Conservation (phyloP, 2,329 filamentous ascomycete species). For the Kalmusia sp. region DNA sequence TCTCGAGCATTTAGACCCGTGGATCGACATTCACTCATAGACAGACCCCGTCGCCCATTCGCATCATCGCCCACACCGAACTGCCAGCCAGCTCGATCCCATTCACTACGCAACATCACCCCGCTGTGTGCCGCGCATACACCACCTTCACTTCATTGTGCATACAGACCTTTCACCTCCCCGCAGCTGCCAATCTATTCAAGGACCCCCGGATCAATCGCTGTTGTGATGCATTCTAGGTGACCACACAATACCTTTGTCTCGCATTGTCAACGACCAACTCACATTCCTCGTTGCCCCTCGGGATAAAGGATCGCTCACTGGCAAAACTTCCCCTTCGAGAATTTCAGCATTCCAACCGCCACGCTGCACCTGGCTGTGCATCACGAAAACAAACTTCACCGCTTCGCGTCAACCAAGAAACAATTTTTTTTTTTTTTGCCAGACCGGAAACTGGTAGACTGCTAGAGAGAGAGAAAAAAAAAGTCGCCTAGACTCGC, state of each 20-base stretch:
- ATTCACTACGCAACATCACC: neutral
- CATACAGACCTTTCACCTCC: neutral
- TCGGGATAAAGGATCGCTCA: slow-evolving; percentile 25
- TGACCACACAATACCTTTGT: slow-evolving; percentile 30
- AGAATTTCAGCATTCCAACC: slow-evolving; percentile 5
- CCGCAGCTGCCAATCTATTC: neutral
- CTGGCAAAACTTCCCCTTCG: slow-evolving; percentile 2
- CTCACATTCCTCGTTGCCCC: slow-evolving; percentile 16
- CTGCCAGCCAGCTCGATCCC: slow-evolving; percentile 1
- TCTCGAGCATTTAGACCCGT: neutral
- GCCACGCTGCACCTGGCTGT: slow-evolving; percentile 14
- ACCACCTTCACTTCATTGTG: slow-evolving; percentile 7
- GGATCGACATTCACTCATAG: slow-evolving; percentile 3
- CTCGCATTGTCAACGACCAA: slow-evolving; percentile 30
- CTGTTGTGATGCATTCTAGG: slow-evolving; percentile 39
- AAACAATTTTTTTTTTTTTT: neutral
- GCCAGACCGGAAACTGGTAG: too few relatives aligned
- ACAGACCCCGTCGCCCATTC: neutral
- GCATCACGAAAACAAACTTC: slow-evolving; percentile 5
- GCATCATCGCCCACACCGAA: neutral
- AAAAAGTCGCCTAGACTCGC: neutral
- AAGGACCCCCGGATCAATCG: slow-evolving; percentile 1
- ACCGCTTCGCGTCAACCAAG: neutral
- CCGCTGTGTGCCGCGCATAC: slow-evolving; percentile 7
- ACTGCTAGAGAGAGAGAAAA: too few relatives aligned